Base-by-base conservation (phyloP, 257 asterid genomes). In the Schizonepeta tenuifolia region DNA sequence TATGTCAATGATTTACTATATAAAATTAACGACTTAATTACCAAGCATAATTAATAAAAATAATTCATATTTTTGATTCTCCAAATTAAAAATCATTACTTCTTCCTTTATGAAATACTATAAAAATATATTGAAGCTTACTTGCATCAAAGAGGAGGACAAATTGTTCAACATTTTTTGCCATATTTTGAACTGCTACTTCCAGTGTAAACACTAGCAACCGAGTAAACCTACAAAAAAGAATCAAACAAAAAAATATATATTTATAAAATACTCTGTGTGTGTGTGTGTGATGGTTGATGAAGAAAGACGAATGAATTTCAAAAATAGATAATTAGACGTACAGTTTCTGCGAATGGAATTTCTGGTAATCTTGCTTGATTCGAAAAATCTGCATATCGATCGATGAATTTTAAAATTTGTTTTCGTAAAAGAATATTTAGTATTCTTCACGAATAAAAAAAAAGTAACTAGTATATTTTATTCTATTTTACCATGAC, bases 91-190 rank as follows among this genome's bases (percentile, higher is more conserved):
- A 28, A 28, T 28, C 4, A 2, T 28, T 28, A 28, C 4, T 28
- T 28, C 33, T 28, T 28, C 33, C 33, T 28, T 28, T 28, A 28
- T 28, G 33, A 28, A 28, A 28, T 28, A 4, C 36, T 36, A 7
- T 36, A 36, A n/a, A 49, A n/a, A 49, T n/a, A 18, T 17, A 8
- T 18, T 51, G 9, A 13, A 57, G 76, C 97, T 86, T 85, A 93
- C 98, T 88, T 9, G 95, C 97, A 81, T 94, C 98, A 74, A 91
- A 88, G 76, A 94, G 88, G 60, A 94, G 73, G 73, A 91, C 86
- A 66, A 91, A 82, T 75, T 94, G 91, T 46, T 91, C 90, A 24
- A 87, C 90, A 76, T 85, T 81, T 82, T 79, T 91, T 1, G 82
- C 66, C 98, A 91, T 91, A 1, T 96, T 84, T 86, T 89, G 96